Conservation (phyloP, 2,329 filamentous ascomycete genomes). For the Monilinia vaccinii-corymbosi region DNA sequence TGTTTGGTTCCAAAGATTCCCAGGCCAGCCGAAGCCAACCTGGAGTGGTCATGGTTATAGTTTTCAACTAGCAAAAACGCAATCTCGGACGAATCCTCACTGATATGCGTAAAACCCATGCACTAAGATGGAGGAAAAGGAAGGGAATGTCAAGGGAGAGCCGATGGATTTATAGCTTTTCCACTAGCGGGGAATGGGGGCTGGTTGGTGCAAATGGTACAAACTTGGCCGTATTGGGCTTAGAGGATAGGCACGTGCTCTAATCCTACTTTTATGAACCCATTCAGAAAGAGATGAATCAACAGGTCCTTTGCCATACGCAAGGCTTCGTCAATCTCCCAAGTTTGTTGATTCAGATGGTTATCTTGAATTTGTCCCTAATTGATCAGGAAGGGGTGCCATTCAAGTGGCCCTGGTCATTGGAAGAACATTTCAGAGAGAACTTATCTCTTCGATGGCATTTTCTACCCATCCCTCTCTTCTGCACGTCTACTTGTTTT, state of each 20-base stretch:
- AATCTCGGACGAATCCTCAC: constrained; percentile 83
- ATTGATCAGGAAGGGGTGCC: neutral
- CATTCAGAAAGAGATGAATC: too few relatives aligned
- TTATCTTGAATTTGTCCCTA: too few relatives aligned
- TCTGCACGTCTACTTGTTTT: neutral
- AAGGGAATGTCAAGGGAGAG: constrained; percentile 8
- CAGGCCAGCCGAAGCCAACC: constrained; percentile 56
- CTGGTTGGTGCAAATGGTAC: neutral
- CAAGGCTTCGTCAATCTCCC: too few relatives aligned
- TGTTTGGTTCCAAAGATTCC: constrained; percentile 67
- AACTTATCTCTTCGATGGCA: too few relatives aligned
- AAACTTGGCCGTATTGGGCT: neutral
- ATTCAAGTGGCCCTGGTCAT: neutral
- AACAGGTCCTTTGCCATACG: too few relatives aligned
- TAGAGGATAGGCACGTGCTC: neutral
- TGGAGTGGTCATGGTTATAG: constrained; percentile 60
- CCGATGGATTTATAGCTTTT: constrained; percentile 2
- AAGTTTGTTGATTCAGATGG: too few relatives aligned
- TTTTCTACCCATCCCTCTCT: too few relatives aligned
- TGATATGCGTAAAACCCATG: constrained; percentile 52
- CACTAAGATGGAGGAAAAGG: constrained; percentile 50
- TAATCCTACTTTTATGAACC: too few relatives aligned
- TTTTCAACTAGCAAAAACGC: constrained; percentile 68
- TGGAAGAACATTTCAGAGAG: too few relatives aligned
- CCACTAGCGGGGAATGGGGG: neutral